Percentiles rank a stretch among this genome's conserved stretches.
These are phyloP conservation scores for Quercus ilex DNA, from an alignment of 306 rosid species.

Conservation along the genomic window DNA sequence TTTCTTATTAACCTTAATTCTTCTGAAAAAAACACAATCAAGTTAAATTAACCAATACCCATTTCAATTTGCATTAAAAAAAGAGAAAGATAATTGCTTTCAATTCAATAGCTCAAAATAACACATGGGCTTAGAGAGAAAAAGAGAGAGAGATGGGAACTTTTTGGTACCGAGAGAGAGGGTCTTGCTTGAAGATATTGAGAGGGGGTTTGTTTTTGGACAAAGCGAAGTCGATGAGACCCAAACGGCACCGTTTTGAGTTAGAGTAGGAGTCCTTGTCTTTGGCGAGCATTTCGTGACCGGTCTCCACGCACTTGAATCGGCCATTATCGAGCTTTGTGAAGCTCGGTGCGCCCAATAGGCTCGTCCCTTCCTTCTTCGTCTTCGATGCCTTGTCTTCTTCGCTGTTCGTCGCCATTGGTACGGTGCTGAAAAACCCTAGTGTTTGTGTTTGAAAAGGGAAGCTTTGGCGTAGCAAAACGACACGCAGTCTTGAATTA, in stretches of 20 bases:
- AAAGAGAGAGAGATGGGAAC: background rate
- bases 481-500: background rate
- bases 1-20: background rate
- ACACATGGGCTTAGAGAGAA: background rate
- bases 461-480: background rate
- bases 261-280: slow-evolving; percentile 63
- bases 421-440: background rate
- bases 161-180: slow-evolving; percentile 64
- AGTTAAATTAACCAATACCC: too few relatives aligned
- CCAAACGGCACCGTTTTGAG: slow-evolving; percentile 85
- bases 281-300: slow-evolving; percentile 68
- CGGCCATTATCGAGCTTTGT: slow-evolving; percentile 67
- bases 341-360: slow-evolving; percentile 77
- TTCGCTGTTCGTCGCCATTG: slow-evolving; percentile 31
- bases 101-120: too few relatives aligned
- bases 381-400: slow-evolving; percentile 31
- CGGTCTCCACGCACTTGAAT: slow-evolving; percentile 76
- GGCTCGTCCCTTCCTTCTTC: slow-evolving; percentile 76
- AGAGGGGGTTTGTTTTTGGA: slow-evolving; percentile 66
- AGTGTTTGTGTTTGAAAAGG: background rate
- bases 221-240: slow-evolving; percentile 71
- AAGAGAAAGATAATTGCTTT: background rate
- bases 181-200: slow-evolving; percentile 75
- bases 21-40: too few relatives aligned
- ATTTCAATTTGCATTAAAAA: too few relatives aligned